phyloP scores from a whole-genome alignment of 108 stramenopile species.

The Ochromonas danica region DNA sequence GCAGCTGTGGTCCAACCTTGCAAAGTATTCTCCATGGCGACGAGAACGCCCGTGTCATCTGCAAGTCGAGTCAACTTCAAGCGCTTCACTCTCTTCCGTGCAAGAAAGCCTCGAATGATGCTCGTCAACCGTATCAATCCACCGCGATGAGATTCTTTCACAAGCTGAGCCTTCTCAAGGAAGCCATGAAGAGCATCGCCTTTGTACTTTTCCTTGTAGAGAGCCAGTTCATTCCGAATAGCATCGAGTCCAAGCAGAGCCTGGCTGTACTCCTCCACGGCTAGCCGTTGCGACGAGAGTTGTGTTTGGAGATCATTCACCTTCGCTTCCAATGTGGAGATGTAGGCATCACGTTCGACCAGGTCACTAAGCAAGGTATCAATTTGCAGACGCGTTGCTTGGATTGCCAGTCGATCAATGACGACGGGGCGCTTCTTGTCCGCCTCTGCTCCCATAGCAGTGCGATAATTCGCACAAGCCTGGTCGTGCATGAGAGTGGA shows the following conservation, averaged over 20 bases:
- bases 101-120: neutral
- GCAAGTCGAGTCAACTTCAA: neutral
- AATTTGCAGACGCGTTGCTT: neutral
- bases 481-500: neutral
- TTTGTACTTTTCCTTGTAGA: neutral
- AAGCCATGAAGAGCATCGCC: neutral
- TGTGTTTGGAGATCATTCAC: neutral
- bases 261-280: neutral
- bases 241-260: neutral
- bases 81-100: neutral
- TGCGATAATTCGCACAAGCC: neutral
- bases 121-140: neutral
- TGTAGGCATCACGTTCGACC: neutral
- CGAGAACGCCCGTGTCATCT: neutral
- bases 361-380: neutral
- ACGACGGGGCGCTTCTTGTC: neutral
- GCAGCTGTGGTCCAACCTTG: no score
- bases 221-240: neutral
- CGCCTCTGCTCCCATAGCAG: neutral
- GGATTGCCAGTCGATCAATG: slow-evolving; percentile 7
- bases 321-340: neutral
- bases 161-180: neutral
- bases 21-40: slow-evolving; percentile 18
- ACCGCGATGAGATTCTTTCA: neutral
- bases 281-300: neutral